Conservation (phyloP, 352 stramenopile genomes). For the Stramenopiles sp. region DNA sequence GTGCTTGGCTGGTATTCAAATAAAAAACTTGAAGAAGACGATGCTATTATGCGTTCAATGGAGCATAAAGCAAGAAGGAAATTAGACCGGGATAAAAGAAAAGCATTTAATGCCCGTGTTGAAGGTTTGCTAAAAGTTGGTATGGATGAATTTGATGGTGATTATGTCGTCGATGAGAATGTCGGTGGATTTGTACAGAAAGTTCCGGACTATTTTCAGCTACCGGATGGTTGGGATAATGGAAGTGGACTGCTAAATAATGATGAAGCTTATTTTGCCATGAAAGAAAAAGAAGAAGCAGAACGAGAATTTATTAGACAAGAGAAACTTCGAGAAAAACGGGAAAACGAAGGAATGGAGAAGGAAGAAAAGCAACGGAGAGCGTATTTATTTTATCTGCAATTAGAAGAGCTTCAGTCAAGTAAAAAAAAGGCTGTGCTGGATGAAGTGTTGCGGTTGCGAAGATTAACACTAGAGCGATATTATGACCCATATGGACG, state of each 20-base stretch:
- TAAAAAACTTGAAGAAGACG: not conserved
- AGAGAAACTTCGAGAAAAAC: not conserved
- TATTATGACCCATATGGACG: not conserved
- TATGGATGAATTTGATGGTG: not conserved
- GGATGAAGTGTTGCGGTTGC: not conserved
- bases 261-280: not conserved
- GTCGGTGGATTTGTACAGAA: not conserved
- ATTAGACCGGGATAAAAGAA: not conserved
- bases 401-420: not conserved
- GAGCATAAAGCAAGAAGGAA: not conserved
- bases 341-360: not conserved
- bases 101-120: not conserved
- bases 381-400: not conserved
- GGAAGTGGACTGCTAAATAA: not conserved
- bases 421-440: not conserved
- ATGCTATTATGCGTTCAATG: not conserved
- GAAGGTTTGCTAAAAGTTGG: not conserved
- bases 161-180: not conserved
- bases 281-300: not conserved
- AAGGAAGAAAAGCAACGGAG: not conserved
- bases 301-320: not conserved
- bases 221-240: not conserved
- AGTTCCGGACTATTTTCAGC: not conserved
- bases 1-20: not conserved
- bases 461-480: not conserved